phyloP scores from a whole-genome alignment of 2,329 filamentous ascomycete species.

The Alternaria novae-zelandiae region DNA sequence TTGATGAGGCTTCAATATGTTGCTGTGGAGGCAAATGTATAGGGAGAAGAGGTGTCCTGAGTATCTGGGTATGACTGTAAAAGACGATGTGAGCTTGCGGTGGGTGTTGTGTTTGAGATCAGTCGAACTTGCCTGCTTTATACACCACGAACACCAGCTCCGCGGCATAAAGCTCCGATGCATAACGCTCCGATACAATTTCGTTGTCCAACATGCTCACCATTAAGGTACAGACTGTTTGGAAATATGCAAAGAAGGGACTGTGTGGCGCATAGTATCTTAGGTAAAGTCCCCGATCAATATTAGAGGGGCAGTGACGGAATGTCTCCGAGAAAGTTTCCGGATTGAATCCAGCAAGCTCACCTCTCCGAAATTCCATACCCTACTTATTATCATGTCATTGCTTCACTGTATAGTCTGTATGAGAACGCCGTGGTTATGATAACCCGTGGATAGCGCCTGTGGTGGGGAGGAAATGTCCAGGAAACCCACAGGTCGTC shows the following conservation, averaged over 20 bases:
- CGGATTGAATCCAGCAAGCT: neutral
- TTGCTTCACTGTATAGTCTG: neutral
- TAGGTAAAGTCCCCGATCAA: neutral
- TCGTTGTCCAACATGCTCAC: no score
- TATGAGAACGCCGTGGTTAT: no score
- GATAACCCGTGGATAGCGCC: neutral
- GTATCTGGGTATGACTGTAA: neutral
- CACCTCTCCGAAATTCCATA: no score
- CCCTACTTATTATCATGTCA: neutral
- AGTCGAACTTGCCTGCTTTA: neutral
- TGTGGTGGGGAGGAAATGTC: neutral
- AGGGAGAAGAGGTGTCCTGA: neutral
- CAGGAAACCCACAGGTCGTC: neutral
- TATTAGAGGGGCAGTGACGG: neutral
- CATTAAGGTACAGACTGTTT: neutral
- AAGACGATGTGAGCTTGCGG: neutral
- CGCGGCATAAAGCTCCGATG: neutral
- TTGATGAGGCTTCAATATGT: neutral
- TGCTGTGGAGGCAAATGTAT: neutral
- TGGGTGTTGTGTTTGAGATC: neutral
- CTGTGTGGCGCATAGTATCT: neutral
- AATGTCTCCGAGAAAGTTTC: constrained; percentile 1
- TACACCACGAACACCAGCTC: neutral
- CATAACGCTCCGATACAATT: neutral
- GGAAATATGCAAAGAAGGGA: neutral